Evolutionary conservation across 2,329 filamentous ascomycete species (phyloP).

Genomic region (Lecanicillium sp.): DNA sequence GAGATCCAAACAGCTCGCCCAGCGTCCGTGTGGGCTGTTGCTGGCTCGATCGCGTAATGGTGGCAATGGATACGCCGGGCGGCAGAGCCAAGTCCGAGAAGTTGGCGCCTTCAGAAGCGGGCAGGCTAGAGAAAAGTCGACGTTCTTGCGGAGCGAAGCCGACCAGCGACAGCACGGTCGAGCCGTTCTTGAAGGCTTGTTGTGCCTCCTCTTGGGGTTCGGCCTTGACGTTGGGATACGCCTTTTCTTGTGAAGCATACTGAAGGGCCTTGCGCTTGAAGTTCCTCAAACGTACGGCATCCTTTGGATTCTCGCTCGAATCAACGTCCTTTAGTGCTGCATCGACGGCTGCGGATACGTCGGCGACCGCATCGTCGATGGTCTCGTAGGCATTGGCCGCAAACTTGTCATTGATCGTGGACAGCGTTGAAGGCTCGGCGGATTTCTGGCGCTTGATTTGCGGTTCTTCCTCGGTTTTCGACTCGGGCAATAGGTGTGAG

Average conservation of each 20-base stretch:
- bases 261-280: conserved; percentile 60
- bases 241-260: conserved; percentile 55
- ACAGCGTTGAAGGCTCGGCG: conserved; percentile 33
- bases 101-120: conserved; percentile 25
- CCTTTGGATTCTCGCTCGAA: conserved; percentile 25
- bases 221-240: conserved; percentile 38
- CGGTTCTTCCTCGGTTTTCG: conserved; percentile 42
- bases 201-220: conserved; percentile 35
- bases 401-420: conserved; percentile 50
- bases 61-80: conserved; percentile 56
- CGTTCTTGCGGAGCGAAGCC: conserved; percentile 68
- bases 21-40: conserved; percentile 56
- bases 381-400: conserved; percentile 47
- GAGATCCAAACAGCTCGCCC: conserved; percentile 67
- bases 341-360: conserved; percentile 45
- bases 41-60: conserved; percentile 27
- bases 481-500: conserved; percentile 44
- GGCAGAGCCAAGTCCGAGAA: conserved; percentile 53
- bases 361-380: conserved; percentile 59
- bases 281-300: conserved; percentile 40
- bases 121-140: conserved; percentile 82
- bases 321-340: conserved; percentile 44
- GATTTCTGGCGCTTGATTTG: conserved; percentile 56
- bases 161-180: conserved; percentile 65
- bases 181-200: conserved; percentile 37